Conservation (phyloP, 192 early-diverging fungal genomes). For the Umbelopsis ramanniana region DNA sequence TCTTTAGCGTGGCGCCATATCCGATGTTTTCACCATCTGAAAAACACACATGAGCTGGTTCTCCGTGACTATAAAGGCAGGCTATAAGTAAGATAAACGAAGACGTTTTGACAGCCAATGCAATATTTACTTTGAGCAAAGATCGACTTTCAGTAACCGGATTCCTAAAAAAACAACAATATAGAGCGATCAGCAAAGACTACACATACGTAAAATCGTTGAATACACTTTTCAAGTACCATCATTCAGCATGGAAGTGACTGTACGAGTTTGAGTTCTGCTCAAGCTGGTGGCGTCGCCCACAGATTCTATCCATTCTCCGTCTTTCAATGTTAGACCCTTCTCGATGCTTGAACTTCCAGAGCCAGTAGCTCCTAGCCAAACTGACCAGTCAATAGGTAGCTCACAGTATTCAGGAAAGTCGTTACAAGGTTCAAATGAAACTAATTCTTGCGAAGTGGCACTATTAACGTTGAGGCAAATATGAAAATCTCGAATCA, state of each 20-base stretch:
- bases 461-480: neutral
- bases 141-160: neutral
- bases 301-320: neutral
- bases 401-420: slow-evolving; percentile 3
- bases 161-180: neutral
- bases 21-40: neutral
- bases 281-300: neutral
- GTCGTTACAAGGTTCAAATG: slow-evolving; percentile 4
- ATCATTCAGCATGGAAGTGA: slow-evolving; percentile 20
- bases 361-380: neutral
- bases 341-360: neutral
- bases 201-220: neutral
- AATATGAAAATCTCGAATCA: no score
- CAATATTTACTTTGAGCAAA: neutral
- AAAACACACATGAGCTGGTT: neutral
- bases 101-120: no score
- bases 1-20: neutral
- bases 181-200: neutral
- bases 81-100: neutral
- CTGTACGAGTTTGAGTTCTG: neutral
- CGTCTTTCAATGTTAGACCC: neutral
- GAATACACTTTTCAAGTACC: slow-evolving; percentile 1
- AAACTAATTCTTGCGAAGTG: neutral
- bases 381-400: neutral
- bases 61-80: neutral